A percentile compares a stretch with the other conserved stretches of the same genome.
These are phyloP conservation scores for Rhizophagus clarus DNA, from an alignment of 192 early-diverging fungal species.

Conservation along the genomic window DNA sequence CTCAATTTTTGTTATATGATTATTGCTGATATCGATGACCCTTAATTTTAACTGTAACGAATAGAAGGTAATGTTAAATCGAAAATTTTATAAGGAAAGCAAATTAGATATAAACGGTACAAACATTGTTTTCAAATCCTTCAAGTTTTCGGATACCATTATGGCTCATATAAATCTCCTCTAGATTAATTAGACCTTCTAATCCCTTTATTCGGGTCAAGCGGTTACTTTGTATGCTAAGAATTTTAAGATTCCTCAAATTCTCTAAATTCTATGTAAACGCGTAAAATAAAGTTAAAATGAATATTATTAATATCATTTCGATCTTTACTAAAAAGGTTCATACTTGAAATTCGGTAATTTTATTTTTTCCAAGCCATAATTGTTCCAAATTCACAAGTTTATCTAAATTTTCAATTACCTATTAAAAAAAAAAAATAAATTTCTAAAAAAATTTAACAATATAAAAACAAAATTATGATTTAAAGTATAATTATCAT, in stretches of 20 bases:
- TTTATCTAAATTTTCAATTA: constrained; percentile 79
- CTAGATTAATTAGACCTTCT: constrained; percentile 65
- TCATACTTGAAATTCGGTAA: constrained; percentile 72
- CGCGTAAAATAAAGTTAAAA: not conserved
- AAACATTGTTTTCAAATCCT: constrained; percentile 77
- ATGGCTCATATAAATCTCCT: constrained; percentile 92
- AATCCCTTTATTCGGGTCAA: constrained; percentile 76
- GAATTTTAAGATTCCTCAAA: constrained; percentile 65
- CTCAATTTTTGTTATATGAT: constrained; percentile 72
- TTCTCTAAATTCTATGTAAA: constrained; percentile 55
- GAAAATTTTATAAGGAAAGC: not conserved
- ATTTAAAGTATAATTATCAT: not conserved
- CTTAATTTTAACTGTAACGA: constrained; percentile 15
- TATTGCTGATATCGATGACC: constrained; percentile 85
- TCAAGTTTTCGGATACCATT: constrained; percentile 82
- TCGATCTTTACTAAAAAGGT: not conserved
- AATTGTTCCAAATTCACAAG: constrained; percentile 85
- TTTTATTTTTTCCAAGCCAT: constrained; percentile 99
- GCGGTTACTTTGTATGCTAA: constrained; percentile 89
- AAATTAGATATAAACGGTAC: not conserved
- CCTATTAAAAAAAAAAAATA: constrained; percentile 36
- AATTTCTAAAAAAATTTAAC: not conserved
- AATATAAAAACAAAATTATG: not conserved
- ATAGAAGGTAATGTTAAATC: not conserved
- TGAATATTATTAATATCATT: too few species aligned